Conservation (phyloP, 805 yeast species). For the Brettanomyces sp. region DNA sequence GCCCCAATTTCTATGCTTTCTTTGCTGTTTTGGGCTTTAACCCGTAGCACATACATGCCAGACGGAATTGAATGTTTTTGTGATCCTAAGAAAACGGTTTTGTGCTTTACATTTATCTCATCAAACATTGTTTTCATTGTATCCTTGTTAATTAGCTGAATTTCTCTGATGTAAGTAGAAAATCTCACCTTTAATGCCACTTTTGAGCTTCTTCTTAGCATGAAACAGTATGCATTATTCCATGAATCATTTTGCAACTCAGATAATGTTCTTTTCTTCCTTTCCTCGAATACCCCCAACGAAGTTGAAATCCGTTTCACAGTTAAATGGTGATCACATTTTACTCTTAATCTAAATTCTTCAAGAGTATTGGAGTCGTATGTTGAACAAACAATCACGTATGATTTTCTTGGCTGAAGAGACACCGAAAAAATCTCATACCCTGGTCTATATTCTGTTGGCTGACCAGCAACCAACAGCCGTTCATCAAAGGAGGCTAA, state of each 20-base stretch:
- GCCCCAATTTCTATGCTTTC: neutral
- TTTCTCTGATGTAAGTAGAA: neutral
- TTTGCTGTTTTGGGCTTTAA: neutral
- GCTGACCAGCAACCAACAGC: conserved; percentile 19
- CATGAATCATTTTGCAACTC: conserved; percentile 5
- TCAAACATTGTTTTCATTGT: neutral
- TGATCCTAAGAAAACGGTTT: neutral
- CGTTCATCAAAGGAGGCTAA: conserved; percentile 13
- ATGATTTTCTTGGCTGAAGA: conserved; percentile 26
- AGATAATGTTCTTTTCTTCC: neutral
- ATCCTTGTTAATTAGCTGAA: neutral
- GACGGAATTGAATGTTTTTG: neutral
- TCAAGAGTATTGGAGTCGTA: conserved; percentile 25
- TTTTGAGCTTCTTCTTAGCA: conserved; percentile 5
- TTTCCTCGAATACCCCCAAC: neutral
- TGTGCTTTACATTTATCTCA: neutral
- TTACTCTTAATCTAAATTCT: conserved; percentile 11
- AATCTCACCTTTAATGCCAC: conserved; percentile 1
- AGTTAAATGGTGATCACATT: neutral
- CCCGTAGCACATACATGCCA: neutral
- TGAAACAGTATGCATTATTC: neutral
- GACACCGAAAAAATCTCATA: conserved; percentile 16
- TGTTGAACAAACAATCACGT: conserved; percentile 39
- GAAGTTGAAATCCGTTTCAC: neutral
- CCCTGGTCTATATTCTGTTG: conserved; percentile 26